Conservation (phyloP, 371 early-diverging fungal species). For the Batkoa obscura region DNA sequence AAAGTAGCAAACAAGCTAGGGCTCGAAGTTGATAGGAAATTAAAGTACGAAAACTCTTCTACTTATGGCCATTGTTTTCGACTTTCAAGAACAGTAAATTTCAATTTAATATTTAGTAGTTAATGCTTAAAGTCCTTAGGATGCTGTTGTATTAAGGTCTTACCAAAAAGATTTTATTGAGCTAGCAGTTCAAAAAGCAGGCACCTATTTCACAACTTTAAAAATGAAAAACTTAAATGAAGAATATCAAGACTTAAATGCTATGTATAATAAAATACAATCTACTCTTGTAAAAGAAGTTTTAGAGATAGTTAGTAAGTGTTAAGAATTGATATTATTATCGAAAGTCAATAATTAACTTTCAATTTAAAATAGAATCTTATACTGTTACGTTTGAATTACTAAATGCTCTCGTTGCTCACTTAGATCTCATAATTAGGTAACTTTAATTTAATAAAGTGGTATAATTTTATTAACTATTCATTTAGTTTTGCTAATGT, state of each 20-base stretch:
- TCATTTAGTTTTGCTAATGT: conserved; percentile 63
- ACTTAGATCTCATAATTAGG: conserved; percentile 70
- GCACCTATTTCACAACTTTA: conserved; percentile 68
- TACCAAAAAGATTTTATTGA: conserved; percentile 57
- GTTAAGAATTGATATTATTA: too few relatives aligned
- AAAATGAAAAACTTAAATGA: conserved; percentile 35
- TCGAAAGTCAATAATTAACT: too few relatives aligned
- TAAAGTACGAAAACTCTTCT: conserved; percentile 70
- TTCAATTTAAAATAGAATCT: conserved; percentile 7
- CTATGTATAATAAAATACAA: conserved; percentile 47
- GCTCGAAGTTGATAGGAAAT: conserved; percentile 62
- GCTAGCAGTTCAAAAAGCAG: conserved; percentile 74
- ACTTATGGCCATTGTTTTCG: conserved; percentile 76
- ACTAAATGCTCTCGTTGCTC: conserved; percentile 53
- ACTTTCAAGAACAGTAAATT: conserved; percentile 45
- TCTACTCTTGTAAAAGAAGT: conserved; percentile 62
- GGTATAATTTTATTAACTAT: neutral
- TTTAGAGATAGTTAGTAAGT: conserved; percentile 47
- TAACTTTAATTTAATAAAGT: conserved; percentile 8
- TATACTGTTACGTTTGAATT: conserved; percentile 63
- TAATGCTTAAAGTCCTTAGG: conserved; percentile 15
- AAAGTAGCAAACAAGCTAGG: conserved; percentile 37
- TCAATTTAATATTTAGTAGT: neutral
- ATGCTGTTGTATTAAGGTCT: conserved; percentile 33
- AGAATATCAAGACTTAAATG: conserved; percentile 23